phyloP scores from a whole-genome alignment of 495 filamentous ascomycete genomes.

The Hypomontagnella submonticulosa region DNA sequence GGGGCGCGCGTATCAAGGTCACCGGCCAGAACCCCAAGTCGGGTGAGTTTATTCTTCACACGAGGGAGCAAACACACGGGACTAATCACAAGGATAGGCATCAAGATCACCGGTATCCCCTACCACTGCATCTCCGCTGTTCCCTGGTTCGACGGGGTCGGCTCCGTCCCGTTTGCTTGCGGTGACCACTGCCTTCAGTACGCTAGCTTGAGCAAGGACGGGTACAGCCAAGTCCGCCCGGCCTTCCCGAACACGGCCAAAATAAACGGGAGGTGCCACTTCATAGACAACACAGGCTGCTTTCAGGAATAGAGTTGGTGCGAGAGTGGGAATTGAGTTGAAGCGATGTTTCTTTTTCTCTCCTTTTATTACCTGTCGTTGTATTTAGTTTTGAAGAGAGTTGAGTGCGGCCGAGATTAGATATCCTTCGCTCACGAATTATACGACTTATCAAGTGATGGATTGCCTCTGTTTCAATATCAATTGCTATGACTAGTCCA shows the following conservation, averaged over 20 bases:
- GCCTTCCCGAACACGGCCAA: not conserved
- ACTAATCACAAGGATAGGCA: not conserved
- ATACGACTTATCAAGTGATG: not conserved
- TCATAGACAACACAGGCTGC: not conserved
- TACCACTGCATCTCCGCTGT: slow-evolving; percentile 14
- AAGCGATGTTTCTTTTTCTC: not conserved
- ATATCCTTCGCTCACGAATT: not conserved
- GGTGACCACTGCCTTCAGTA: slow-evolving; percentile 9
- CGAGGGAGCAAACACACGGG: no score
- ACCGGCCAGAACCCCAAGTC: slow-evolving; percentile 1
- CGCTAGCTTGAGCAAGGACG: not conserved
- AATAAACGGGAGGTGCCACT: not conserved
- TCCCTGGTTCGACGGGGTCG: slow-evolving; percentile 20
- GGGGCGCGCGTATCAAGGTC: slow-evolving; percentile 8
- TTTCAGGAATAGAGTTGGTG: not conserved
- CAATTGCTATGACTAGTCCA: no score
- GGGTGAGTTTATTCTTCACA: not conserved
- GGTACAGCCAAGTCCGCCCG: not conserved
- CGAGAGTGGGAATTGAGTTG: not conserved
- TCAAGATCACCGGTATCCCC: slow-evolving; percentile 13
- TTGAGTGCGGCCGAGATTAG: not conserved
- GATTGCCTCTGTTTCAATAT: not conserved
- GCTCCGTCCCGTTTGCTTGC: slow-evolving; percentile 14
- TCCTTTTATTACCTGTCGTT: not conserved
- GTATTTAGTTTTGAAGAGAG: not conserved